phyloP scores from a whole-genome alignment of 805 yeast species.

The Phaffomyces opuntiae region DNA sequence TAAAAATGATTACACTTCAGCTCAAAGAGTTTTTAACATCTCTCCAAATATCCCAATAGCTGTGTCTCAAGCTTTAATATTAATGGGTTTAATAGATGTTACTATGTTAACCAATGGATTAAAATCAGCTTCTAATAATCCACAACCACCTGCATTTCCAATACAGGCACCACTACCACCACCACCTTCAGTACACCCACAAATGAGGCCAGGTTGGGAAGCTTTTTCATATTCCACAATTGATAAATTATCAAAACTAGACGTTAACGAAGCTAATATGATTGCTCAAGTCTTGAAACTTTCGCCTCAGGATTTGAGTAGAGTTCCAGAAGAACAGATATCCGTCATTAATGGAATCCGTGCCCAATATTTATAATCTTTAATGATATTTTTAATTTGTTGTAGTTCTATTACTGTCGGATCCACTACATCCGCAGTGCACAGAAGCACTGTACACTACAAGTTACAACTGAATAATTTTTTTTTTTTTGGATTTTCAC shows the following conservation, averaged over 20 bases:
- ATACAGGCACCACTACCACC: neutral
- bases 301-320: conserved; percentile 2
- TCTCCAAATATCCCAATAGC: conserved; percentile 55
- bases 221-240: conserved; percentile 5
- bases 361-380: conserved; percentile 1
- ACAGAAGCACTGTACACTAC: too few species aligned
- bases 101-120: conserved; percentile 57
- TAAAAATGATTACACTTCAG: conserved; percentile 30
- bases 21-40: conserved; percentile 44
- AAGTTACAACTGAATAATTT: too few species aligned
- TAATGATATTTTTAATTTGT: too few species aligned
- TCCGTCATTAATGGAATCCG: conserved; percentile 3
- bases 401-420: too few species aligned
- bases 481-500: too few species aligned
- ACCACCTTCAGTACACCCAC: conserved; percentile 1
- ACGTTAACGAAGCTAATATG: conserved; percentile 5
- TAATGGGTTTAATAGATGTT: conserved; percentile 71
- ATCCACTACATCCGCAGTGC: too few species aligned
- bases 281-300: conserved; percentile 7
- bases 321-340: conserved; percentile 4
- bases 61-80: conserved; percentile 64
- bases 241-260: conserved; percentile 2
- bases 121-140: conserved; percentile 2
- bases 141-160: neutral
- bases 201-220: conserved; percentile 8